Evolutionary conservation across 78 protist genomes (phyloP).

Genomic region (Chrysochromulina parva): DNA sequence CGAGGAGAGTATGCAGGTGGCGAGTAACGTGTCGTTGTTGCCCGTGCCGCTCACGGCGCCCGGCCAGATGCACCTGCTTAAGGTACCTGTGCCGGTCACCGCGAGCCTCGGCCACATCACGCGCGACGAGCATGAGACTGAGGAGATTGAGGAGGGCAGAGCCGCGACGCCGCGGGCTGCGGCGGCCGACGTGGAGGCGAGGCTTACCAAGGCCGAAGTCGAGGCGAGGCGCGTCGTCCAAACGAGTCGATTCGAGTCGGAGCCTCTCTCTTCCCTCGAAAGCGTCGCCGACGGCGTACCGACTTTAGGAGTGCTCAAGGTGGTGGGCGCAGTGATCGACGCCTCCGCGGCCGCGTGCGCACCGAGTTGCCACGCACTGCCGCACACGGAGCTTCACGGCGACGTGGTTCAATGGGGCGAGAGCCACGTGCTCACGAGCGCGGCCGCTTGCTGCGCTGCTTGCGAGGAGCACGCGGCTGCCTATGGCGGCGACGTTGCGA

Average conservation of each 20-base stretch:
- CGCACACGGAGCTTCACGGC: conserved; percentile 22
- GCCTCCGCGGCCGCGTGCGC: neutral
- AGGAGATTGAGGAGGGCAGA: neutral
- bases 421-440: neutral
- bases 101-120: neutral
- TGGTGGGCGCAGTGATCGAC: neutral
- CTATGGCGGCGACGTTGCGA: neutral
- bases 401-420: neutral
- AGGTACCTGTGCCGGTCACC: neutral
- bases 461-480: neutral
- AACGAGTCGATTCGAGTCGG: too few relatives aligned
- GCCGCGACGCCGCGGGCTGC: neutral
- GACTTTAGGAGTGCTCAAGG: neutral
- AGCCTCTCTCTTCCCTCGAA: too few relatives aligned
- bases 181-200: neutral
- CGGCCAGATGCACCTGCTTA: neutral
- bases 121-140: neutral
- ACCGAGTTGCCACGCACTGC: neutral
- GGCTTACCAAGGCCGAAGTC: neutral
- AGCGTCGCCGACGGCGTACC: neutral
- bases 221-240: neutral
- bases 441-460: neutral
- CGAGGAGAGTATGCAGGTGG: neutral
- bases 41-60: neutral
- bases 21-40: neutral